These are phyloP conservation scores for Podospora bellae-mahoneyi DNA, from an alignment of 495 filamentous ascomycete species.

Conservation along the genomic window DNA sequence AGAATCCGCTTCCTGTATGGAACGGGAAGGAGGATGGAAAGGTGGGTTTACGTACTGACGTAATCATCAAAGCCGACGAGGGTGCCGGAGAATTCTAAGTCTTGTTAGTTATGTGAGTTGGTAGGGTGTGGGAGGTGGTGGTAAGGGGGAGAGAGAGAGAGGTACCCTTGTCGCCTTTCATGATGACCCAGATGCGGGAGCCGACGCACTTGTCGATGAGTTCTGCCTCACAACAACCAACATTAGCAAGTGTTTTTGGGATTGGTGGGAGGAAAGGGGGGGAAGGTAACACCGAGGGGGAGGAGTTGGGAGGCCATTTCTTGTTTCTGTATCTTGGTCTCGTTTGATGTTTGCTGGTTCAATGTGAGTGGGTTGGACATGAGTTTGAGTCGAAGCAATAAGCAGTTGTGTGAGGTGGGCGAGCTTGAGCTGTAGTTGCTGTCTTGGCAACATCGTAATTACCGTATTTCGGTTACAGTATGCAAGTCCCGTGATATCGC, in stretches of 20 bases:
- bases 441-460: background rate
- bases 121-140: background rate
- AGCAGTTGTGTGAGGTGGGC: background rate
- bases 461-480: background rate
- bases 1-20: background rate
- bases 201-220: constrained; percentile 98
- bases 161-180: constrained; percentile 97
- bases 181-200: constrained; percentile 96
- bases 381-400: background rate
- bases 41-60: constrained; percentile 68
- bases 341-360: background rate
- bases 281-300: constrained; percentile 59
- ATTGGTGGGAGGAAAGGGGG: background rate
- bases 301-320: constrained; percentile 77
- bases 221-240: constrained; percentile 50
- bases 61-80: constrained; percentile 97
- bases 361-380: constrained; percentile 7
- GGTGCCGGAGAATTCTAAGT: constrained; percentile 85
- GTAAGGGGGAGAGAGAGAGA: background rate
- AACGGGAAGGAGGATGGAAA: background rate
- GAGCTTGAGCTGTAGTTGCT: background rate
- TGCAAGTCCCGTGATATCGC: background rate
- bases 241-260: background rate
- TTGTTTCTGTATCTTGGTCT: constrained; percentile 5
- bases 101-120: no score